Conservation (phyloP, 75 land plant genomes). For the Azolla pinnata region DNA sequence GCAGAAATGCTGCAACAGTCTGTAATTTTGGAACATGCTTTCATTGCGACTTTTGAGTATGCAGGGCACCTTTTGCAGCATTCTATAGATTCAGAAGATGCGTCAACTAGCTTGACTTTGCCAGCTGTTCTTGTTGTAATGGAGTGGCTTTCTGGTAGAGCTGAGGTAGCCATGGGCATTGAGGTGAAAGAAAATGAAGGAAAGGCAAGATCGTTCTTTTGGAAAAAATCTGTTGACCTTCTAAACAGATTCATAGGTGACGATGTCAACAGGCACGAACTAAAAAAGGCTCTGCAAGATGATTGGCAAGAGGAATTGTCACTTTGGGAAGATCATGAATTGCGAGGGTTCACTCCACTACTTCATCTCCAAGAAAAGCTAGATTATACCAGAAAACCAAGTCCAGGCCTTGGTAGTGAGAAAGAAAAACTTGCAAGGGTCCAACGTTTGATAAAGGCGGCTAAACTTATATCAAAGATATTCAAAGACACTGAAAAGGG, state of each 20-base stretch:
- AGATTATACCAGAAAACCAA: conserved; percentile 47
- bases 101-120: conserved; percentile 47
- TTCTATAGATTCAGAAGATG: conserved; percentile 38
- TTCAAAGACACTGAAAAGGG: conserved; percentile 37
- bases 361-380: conserved; percentile 62
- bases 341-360: conserved; percentile 73
- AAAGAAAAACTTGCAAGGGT: conserved; percentile 53
- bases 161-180: conserved; percentile 44
- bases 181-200: conserved; percentile 55
- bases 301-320: conserved; percentile 43
- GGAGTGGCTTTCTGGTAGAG: conserved; percentile 75
- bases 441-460: conserved; percentile 72
- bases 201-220: conserved; percentile 50
- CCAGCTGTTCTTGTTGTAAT: conserved; percentile 67
- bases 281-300: conserved; percentile 23
- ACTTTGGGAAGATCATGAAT: conserved; percentile 82
- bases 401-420: conserved; percentile 27
- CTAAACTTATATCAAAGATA: conserved; percentile 43
- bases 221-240: conserved; percentile 52
- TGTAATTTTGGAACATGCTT: conserved; percentile 62
- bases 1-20: conserved; percentile 65
- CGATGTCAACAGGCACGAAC: conserved; percentile 25
- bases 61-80: conserved; percentile 39
- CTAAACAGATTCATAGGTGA: conserved; percentile 38
- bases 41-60: conserved; percentile 57